These are phyloP conservation scores for Psilocybe azurescens DNA, from an alignment of 768 basidiomycete genomes.

Conservation along the genomic window DNA sequence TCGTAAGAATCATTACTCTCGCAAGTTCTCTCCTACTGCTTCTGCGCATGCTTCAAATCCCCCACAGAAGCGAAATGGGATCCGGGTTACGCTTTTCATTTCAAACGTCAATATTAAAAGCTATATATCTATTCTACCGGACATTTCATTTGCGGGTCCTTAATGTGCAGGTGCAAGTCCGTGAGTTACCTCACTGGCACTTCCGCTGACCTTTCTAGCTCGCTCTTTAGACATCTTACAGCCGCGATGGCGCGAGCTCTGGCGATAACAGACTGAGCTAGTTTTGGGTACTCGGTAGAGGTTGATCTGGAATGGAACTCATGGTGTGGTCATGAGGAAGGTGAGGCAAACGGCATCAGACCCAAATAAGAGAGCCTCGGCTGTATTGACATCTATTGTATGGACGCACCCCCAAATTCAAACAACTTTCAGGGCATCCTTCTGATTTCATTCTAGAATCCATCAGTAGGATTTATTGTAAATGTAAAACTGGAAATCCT, in stretches of 20 bases:
- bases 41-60: background rate
- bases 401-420: slow-evolving; percentile 23
- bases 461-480: slow-evolving; percentile 14
- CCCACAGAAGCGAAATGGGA: background rate
- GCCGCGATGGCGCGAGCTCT: background rate
- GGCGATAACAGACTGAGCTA: background rate
- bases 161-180: background rate
- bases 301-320: slow-evolving; percentile 16
- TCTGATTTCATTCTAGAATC: slow-evolving; percentile 14
- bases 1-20: background rate
- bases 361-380: slow-evolving; percentile 17
- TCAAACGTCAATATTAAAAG: background rate
- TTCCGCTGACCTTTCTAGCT: background rate
- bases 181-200: background rate
- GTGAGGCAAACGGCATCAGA: slow-evolving; percentile 7
- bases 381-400: slow-evolving; percentile 14
- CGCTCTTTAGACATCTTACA: background rate
- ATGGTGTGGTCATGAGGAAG: slow-evolving; percentile 26
- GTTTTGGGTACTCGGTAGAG: background rate
- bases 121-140: background rate
- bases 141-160: slow-evolving; percentile 14
- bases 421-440: slow-evolving; percentile 16
- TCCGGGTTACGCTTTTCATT: background rate
- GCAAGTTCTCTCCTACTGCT: background rate
- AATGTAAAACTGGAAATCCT: slow-evolving; percentile 13